These are phyloP conservation scores for Geotrichum phurueaensis DNA, from an alignment of 1,139 yeast species.

Conservation along the genomic window DNA sequence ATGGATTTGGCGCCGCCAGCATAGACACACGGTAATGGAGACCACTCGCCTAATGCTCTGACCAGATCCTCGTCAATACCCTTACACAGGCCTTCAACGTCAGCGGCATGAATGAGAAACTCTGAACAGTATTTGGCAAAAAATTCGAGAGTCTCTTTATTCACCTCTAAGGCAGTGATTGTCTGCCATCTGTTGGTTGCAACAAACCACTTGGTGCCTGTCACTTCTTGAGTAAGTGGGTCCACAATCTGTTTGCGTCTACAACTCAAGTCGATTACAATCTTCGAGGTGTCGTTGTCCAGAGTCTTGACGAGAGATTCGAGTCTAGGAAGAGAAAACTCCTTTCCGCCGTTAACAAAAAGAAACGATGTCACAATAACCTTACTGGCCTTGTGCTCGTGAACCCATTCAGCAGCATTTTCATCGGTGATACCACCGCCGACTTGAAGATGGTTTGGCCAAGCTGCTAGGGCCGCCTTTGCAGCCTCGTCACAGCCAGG, in stretches of 20 bases:
- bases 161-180: conserved; percentile 58
- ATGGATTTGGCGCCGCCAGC: conserved; percentile 93
- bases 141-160: conserved; percentile 45
- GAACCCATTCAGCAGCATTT: conserved; percentile 73
- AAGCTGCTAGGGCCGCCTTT: conserved; percentile 57
- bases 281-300: conserved; percentile 47
- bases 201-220: conserved; percentile 62
- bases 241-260: conserved; percentile 40
- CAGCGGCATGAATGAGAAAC: conserved; percentile 93
- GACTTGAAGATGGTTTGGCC: conserved; percentile 73
- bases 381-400: conserved; percentile 57
- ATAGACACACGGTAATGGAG: conserved; percentile 71
- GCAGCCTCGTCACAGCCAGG: conserved; percentile 84
- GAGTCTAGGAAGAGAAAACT: conserved; percentile 53
- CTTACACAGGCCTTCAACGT: conserved; percentile 90
- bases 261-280: conserved; percentile 92
- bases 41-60: conserved; percentile 68
- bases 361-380: conserved; percentile 92
- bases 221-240: conserved; percentile 24
- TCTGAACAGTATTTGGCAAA: conserved; percentile 71
- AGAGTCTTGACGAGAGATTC: conserved; percentile 43
- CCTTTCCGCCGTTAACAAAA: conserved; percentile 51
- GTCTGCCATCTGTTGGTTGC: conserved; percentile 98
- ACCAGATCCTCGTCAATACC: conserved; percentile 87
- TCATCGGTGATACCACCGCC: conserved; percentile 84